Base-by-base conservation (phyloP, 2,329 filamentous ascomycete species). In the Talaromyces piceae region DNA sequence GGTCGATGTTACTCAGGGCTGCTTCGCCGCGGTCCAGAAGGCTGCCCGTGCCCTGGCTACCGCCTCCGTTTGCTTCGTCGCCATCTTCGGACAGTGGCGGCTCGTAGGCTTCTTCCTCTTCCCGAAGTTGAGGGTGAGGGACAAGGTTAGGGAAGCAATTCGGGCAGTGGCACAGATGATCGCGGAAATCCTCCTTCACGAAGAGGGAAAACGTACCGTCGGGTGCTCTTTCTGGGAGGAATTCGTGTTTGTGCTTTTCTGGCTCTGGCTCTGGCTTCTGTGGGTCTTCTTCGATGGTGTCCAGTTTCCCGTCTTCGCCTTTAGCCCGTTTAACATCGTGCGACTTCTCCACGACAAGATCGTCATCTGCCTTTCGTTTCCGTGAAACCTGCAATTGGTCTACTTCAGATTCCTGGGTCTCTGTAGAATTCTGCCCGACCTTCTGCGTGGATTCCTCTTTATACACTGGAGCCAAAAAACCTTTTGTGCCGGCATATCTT, bases 41-140 rank as follows among this genome's bases (percentile, higher is more conserved):
- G 56, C 87, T 93, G 43, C 87, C 87, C 28, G 88, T 91, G 46
- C 88, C 87, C 81, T 76, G 82, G 49, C 77, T 80, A 28, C 70
- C 70, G 30, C 66, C 68, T 12, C 67, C 73, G 16, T 67, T 63
- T 4, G 75, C 77, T 2, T 77, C 81, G 5, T 73, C 76, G 3
- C 52, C 52, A 28, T 78, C 75, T 1, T 83, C 80, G 0, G 90
- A 95, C 4, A 96, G 74, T 1, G 91, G 90, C 0, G 91, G 93
- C 62, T 96, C 90, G 69, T 98, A 98, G 1, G 83, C 84, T 28
- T 95, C 89, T 74, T 98, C 93, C 68, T 95, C 90, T 63, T 97
- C 91, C 8, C 95, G 82, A 9, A 98, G 85, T 63, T 95, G 87
- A 0, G 83, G 81, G 64, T 95, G 83, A 0, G 75, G 71, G 50